Conservation (phyloP, 306 rosid species). For the Gastrolobium villosum region DNA sequence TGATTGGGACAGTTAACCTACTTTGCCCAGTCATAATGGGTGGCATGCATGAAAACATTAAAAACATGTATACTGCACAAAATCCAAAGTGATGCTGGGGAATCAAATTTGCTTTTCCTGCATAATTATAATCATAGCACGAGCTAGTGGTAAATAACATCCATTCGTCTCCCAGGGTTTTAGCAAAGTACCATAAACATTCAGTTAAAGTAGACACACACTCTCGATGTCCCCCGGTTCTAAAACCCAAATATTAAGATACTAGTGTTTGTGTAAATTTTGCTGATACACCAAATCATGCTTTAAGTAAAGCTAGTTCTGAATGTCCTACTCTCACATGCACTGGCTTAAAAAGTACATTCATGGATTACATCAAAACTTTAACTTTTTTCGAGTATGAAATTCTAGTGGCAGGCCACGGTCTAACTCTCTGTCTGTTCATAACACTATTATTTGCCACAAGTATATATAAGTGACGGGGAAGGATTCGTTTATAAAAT, state of each 20-base stretch:
- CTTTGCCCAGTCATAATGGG: not conserved
- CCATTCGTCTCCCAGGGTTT: conserved; percentile 21
- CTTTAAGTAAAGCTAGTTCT: conserved; percentile 42
- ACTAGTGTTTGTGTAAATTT: conserved; percentile 2
- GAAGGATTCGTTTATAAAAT: too few species aligned
- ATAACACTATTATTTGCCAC: conserved; percentile 1
- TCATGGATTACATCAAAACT: conserved; percentile 34
- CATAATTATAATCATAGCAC: conserved; percentile 4
- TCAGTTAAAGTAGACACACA: conserved; percentile 29
- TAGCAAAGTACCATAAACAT: conserved; percentile 36
- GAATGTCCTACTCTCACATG: conserved; percentile 41
- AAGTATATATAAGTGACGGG: too few species aligned
- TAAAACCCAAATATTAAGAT: conserved; percentile 9
- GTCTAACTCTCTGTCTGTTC: not conserved
- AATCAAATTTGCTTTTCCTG: not conserved
- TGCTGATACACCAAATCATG: conserved; percentile 31
- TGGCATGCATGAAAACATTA: not conserved
- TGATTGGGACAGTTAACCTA: too few species aligned
- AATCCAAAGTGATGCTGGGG: conserved; percentile 14
- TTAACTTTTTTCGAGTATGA: not conserved
- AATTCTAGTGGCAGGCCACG: conserved; percentile 15
- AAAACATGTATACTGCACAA: conserved; percentile 18
- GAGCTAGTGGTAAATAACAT: conserved; percentile 16
- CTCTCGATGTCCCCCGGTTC: conserved; percentile 11
- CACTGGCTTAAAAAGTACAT: conserved; percentile 33